phyloP scores from a whole-genome alignment of 148 eudicot species.

The Oxyria digyna region DNA sequence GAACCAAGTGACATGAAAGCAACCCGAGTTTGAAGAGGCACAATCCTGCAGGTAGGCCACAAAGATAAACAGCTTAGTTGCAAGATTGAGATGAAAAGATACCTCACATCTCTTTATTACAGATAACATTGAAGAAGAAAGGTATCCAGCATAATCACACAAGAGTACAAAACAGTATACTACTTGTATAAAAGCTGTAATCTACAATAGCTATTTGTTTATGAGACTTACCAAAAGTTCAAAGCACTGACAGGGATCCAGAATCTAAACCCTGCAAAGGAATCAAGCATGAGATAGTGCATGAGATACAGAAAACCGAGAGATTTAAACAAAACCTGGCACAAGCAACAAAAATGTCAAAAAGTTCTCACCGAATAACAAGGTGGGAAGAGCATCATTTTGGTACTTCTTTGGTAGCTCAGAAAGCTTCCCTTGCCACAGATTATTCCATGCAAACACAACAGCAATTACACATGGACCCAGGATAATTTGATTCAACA shows the following conservation, averaged over 20 bases:
- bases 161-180: not conserved
- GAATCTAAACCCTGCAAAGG: constrained; percentile 71
- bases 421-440: constrained; percentile 72
- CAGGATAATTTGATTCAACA: constrained; percentile 74
- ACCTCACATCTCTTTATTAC: not conserved
- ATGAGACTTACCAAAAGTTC: constrained; percentile 73
- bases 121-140: not conserved
- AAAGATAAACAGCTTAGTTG: not conserved
- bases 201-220: not conserved
- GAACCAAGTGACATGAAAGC: constrained; percentile 93
- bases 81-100: not conserved
- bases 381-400: constrained; percentile 70
- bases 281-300: constrained; percentile 5
- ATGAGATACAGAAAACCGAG: not conserved
- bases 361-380: constrained; percentile 38
- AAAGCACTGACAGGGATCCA: constrained; percentile 86
- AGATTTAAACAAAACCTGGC: not conserved
- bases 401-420: constrained; percentile 86
- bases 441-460: constrained; percentile 86
- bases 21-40: constrained; percentile 92
- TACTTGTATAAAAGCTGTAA: not conserved
- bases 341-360: constrained; percentile 4
- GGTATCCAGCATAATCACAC: not conserved
- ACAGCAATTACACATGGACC: constrained; percentile 91
- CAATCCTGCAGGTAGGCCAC: constrained; percentile 38